Percentiles rank a stretch among this genome's conserved stretches.
phyloP scores from a whole-genome alignment of 2,329 filamentous ascomycete genomes.

The Epichloe elymi region DNA sequence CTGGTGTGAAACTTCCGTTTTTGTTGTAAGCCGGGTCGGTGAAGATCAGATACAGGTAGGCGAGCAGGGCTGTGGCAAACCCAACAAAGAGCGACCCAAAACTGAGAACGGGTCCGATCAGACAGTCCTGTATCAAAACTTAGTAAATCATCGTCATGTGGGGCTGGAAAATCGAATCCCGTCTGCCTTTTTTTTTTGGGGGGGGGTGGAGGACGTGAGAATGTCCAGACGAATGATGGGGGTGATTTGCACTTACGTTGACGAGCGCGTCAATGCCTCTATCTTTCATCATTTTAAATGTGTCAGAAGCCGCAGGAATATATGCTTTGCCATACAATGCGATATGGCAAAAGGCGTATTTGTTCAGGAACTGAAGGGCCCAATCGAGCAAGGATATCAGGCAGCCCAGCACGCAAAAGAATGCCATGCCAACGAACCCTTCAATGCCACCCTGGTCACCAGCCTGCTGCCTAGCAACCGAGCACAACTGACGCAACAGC shows the following conservation, averaged over 20 bases:
- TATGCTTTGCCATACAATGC: constrained; percentile 87
- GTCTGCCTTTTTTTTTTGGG: no score
- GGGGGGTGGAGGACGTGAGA: no score
- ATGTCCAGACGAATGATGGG: no score
- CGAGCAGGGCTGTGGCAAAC: constrained; percentile 67
- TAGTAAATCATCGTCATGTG: constrained; percentile 3
- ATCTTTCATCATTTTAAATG: constrained; percentile 83
- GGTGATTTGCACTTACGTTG: constrained; percentile 34
- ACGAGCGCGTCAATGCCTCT: constrained; percentile 82
- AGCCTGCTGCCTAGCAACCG: constrained; percentile 53
- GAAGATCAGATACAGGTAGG: constrained; percentile 77
- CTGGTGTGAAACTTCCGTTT: constrained; percentile 53
- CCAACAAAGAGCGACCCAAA: constrained; percentile 75
- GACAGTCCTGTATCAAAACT: constrained; percentile 43
- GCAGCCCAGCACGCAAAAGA: constrained; percentile 67
- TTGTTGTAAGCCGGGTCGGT: constrained; percentile 69
- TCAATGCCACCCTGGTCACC: constrained; percentile 58
- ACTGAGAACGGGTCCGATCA: constrained; percentile 60
- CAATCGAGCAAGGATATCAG: constrained; percentile 62
- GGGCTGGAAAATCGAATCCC: no score
- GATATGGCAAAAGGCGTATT: constrained; percentile 87
- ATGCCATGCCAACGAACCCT: constrained; percentile 49
- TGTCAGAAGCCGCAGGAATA: constrained; percentile 74
- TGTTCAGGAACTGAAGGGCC: constrained; percentile 79
- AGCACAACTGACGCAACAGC: constrained; percentile 68